phyloP scores from a whole-genome alignment of 2,329 filamentous ascomycete species.

The Clonostachys sp. region DNA sequence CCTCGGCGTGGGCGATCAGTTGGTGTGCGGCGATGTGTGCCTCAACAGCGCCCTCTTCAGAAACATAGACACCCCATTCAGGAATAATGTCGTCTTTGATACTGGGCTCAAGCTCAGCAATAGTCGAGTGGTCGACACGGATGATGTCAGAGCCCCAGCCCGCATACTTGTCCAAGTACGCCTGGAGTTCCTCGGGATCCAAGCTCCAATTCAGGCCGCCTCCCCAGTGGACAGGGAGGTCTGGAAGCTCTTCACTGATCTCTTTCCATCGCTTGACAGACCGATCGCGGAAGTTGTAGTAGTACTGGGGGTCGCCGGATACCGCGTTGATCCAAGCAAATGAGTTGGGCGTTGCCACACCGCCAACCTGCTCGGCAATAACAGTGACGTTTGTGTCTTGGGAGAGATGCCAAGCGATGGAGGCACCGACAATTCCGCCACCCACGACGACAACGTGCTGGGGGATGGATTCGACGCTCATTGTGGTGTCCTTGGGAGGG shows the following conservation, averaged over 20 bases:
- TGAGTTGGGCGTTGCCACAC: constrained; percentile 20
- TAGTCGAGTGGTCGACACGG: constrained; percentile 10
- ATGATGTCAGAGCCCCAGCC: constrained; percentile 18
- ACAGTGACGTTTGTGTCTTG: constrained; percentile 15
- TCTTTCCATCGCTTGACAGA: constrained; percentile 17
- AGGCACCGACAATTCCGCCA: constrained; percentile 19
- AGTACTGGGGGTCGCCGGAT: constrained; percentile 12
- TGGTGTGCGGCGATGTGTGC: constrained; percentile 14
- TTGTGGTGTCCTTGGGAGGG: too few species aligned
- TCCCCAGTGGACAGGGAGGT: constrained; percentile 13
- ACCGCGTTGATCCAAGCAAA: constrained; percentile 25
- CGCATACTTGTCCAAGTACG: constrained; percentile 4
- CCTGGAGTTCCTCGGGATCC: constrained; percentile 12
- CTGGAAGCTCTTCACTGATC: constrained; percentile 12
- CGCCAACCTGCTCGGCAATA: constrained; percentile 17
- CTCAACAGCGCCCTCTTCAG: constrained; percentile 20
- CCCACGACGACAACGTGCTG: constrained; percentile 13
- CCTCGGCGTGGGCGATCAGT: constrained; percentile 10
- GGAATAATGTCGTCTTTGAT: constrained; percentile 9
- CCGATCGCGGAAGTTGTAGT: constrained; percentile 18
- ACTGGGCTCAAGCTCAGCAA: constrained; percentile 11
- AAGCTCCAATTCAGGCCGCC: constrained; percentile 15
- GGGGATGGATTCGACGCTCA: too few species aligned
- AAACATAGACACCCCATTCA: constrained; percentile 10
- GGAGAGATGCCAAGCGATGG: constrained; percentile 21